Evolutionary conservation across 352 stramenopile species (phyloP), one percentile per base, ranked within the genome.

Genomic region (Salisapilia sapeloensis): DNA sequence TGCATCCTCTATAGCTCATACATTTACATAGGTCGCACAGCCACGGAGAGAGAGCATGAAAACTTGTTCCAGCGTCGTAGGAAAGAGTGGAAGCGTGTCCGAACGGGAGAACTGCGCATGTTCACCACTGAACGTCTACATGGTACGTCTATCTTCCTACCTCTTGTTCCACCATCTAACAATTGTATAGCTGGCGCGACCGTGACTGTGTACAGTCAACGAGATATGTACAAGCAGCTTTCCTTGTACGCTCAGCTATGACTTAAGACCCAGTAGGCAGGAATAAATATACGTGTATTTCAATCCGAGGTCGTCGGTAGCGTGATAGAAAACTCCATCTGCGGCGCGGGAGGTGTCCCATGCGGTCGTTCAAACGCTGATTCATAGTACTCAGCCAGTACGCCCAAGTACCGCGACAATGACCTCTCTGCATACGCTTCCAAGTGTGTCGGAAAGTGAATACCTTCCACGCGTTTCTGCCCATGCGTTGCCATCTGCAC

Each of bases 351-450:
- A 6, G 69, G 61, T 33, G 59, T 74, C 10, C 53, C 46, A 6
- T 29, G 35, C 4, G 61, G 56, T 9, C 57, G 59, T 20, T 72
- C 62, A 17, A 80, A 75, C 8, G 74, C 74, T 11, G 52, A 51
- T 18, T 80, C 48, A 44, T 86, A 90, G 52, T 90, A 90, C 40
- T 82, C 70, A 53, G 61, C 78, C 4, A 90, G 48, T 24, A 90
- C 56, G n/a, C 53, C 44, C 4, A 83, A 60, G 35, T 90, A 86
- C 40, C 85, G 67, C n/a, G 55, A 56, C 19, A 86, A 30, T 3
- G 62, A 63, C 2, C 66, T 66, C 35, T 85, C 61, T 6, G 58
- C 62, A 17, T 90, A 90, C n/a, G 62, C 61, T 40, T 85, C 62
- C 22, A 81, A 48, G 33, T 75, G 50, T 0, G 41, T 42, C 3